Conservation (phyloP, 2,329 filamentous ascomycete genomes). For the Teratosphaeria viscida region DNA sequence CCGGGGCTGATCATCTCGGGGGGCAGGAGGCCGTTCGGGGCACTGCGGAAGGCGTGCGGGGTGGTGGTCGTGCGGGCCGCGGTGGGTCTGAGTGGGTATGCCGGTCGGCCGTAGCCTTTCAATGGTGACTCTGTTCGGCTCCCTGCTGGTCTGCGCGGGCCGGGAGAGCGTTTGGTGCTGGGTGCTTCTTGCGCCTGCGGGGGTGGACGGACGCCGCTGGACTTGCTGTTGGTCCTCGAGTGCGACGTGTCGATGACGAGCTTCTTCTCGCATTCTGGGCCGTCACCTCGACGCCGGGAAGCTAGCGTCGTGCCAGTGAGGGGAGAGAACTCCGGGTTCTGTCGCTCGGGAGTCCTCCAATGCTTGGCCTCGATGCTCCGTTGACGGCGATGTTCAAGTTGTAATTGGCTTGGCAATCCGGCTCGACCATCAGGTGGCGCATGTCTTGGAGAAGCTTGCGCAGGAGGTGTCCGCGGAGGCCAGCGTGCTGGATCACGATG, state of each 20-base stretch:
- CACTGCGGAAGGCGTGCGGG: neutral
- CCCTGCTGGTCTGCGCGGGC: conserved; percentile 1
- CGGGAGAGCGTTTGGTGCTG: neutral
- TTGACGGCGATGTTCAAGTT: neutral
- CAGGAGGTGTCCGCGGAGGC: neutral
- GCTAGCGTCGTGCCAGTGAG: conserved; percentile 25
- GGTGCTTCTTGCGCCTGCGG: neutral
- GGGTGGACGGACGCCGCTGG: neutral
- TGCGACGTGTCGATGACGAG: conserved; percentile 21
- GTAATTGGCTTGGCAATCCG: conserved; percentile 3
- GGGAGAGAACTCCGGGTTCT: conserved; percentile 4
- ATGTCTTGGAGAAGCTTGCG: neutral
- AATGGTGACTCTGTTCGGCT: conserved; percentile 13
- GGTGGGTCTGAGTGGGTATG: neutral
- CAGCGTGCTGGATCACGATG: neutral
- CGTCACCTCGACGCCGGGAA: conserved; percentile 27
- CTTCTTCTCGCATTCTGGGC: conserved; percentile 15
- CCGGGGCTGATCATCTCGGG: conserved; percentile 10
- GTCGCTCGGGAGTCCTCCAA: conserved; percentile 7
- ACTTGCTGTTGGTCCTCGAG: conserved; percentile 6
- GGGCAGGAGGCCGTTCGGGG: conserved; percentile 3
- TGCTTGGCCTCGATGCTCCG: neutral
- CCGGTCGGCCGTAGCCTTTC: conserved; percentile 19
- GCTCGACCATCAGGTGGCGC: neutral
- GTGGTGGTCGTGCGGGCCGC: neutral